phyloP scores from a whole-genome alignment of 257 asterid species.

The Handroanthus guayacan region DNA sequence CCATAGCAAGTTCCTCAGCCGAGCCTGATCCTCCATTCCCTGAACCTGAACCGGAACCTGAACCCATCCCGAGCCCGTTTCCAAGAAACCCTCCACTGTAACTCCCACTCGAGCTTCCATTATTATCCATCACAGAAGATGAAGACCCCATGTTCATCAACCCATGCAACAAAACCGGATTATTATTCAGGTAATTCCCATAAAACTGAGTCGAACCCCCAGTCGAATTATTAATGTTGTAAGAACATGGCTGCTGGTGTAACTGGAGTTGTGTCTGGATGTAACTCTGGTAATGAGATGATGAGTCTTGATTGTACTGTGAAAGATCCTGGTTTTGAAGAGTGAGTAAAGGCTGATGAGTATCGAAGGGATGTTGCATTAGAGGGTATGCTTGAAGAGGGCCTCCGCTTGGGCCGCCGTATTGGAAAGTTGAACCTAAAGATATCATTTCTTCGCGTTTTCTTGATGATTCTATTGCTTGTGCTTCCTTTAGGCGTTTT shows the following conservation, averaged over 20 bases:
- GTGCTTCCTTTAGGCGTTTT: conserved; percentile 84
- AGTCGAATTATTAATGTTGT: conserved; percentile 11
- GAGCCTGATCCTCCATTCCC: conserved; percentile 39
- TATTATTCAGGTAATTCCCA: conserved; percentile 53
- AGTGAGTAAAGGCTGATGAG: conserved; percentile 55
- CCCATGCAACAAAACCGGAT: conserved; percentile 67
- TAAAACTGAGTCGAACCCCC: conserved; percentile 35
- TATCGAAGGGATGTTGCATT: conserved; percentile 48
- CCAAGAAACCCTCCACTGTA: conserved; percentile 62
- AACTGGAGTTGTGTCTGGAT: conserved; percentile 70
- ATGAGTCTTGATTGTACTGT: conserved; percentile 44
- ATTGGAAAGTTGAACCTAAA: conserved; percentile 56
- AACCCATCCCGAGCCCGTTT: conserved; percentile 47
- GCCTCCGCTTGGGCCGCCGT: conserved; percentile 46
- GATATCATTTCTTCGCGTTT: conserved; percentile 74
- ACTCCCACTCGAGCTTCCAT: conserved; percentile 53
- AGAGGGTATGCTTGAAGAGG: conserved; percentile 56
- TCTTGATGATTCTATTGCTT: conserved; percentile 70
- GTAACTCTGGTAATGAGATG: conserved; percentile 50
- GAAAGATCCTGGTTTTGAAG: conserved; percentile 65
- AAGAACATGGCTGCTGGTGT: conserved; percentile 46
- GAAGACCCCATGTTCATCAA: conserved; percentile 62
- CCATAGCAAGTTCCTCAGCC: conserved; percentile 59
- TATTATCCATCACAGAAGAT: conserved; percentile 50
- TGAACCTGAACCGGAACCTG: conserved; percentile 42